Evolutionary conservation across 345 rosid genomes (phyloP).

Genomic region (Raphanus raphanistrum): DNA sequence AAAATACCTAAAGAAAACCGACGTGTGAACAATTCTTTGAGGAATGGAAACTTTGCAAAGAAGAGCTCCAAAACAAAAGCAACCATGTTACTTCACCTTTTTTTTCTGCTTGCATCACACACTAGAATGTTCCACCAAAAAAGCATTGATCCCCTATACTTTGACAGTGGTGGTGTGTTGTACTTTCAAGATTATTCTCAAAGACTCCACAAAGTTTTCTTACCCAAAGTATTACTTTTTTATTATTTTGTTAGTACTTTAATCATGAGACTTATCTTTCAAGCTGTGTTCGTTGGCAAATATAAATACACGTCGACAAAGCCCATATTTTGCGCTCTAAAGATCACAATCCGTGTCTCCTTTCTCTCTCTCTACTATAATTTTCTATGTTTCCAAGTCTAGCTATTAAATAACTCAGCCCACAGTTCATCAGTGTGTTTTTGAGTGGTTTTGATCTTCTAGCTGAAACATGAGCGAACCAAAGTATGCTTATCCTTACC

Average conservation of each 20-base stretch:
- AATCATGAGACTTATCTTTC: background rate
- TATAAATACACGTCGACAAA: constrained; percentile 31
- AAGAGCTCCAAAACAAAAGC: constrained; percentile 11
- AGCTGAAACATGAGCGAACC: constrained; percentile 42
- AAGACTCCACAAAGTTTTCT: background rate
- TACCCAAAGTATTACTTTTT: background rate
- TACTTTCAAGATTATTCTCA: constrained; percentile 22
- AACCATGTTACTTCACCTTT: background rate
- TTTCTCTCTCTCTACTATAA: constrained; percentile 2
- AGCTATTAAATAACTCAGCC: background rate
- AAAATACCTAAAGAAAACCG: background rate
- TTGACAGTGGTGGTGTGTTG: background rate
- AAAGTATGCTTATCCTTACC: constrained; percentile 59
- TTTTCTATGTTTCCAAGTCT: background rate
- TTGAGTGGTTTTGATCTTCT: background rate
- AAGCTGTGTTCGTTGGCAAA: constrained; percentile 12
- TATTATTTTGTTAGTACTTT: background rate
- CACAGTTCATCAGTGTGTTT: background rate
- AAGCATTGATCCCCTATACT: background rate
- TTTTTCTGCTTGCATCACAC: background rate
- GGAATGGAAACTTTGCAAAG: background rate
- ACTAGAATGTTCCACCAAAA: constrained; percentile 10
- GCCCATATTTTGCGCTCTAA: background rate
- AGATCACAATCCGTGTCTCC: background rate
- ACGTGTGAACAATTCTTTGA: background rate